Conservation (phyloP, 148 eudicot genomes). For the Cornus suecica region DNA sequence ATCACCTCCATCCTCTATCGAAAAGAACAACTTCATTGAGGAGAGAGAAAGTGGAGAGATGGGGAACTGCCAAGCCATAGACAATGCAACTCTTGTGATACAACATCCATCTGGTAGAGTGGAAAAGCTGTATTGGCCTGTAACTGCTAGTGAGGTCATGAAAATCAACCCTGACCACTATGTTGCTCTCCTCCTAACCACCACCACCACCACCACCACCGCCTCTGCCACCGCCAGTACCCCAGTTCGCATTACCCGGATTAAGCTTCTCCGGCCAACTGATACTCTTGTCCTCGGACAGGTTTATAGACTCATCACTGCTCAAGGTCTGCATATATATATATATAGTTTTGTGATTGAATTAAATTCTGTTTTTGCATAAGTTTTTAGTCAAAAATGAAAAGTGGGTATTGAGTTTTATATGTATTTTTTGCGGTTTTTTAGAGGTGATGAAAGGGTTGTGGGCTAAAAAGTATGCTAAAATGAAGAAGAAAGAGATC, state of each 20-base stretch:
- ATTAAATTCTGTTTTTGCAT: not conserved
- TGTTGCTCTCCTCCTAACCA: slow-evolving; percentile 90
- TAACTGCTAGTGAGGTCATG: slow-evolving; percentile 70
- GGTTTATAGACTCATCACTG: slow-evolving; percentile 81
- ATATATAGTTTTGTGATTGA: not conserved
- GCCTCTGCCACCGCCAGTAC: slow-evolving; percentile 18
- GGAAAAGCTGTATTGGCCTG: slow-evolving; percentile 56
- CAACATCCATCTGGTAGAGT: slow-evolving; percentile 75
- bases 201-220: slow-evolving; percentile 36
- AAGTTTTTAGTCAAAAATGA: not conserved
- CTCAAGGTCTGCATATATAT: slow-evolving; percentile 53
- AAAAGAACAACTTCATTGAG: not conserved
- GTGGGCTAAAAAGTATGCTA: slow-evolving; percentile 81
- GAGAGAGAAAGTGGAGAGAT: slow-evolving; percentile 37
- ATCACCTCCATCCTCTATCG: not conserved
- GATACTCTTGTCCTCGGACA: slow-evolving; percentile 79
- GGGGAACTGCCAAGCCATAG: slow-evolving; percentile 98
- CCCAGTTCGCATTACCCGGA: slow-evolving; percentile 65
- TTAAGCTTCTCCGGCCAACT: slow-evolving; percentile 79
- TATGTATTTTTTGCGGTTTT: slow-evolving; percentile 7
- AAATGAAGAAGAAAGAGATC: slow-evolving; percentile 56
- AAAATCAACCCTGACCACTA: slow-evolving; percentile 82
- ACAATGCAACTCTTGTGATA: slow-evolving; percentile 72
- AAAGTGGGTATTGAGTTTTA: not conserved
- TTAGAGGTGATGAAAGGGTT: slow-evolving; percentile 93